Evolutionary conservation across 495 filamentous ascomycete species (phyloP).

Genomic region (Penicillium longicatenatum): DNA sequence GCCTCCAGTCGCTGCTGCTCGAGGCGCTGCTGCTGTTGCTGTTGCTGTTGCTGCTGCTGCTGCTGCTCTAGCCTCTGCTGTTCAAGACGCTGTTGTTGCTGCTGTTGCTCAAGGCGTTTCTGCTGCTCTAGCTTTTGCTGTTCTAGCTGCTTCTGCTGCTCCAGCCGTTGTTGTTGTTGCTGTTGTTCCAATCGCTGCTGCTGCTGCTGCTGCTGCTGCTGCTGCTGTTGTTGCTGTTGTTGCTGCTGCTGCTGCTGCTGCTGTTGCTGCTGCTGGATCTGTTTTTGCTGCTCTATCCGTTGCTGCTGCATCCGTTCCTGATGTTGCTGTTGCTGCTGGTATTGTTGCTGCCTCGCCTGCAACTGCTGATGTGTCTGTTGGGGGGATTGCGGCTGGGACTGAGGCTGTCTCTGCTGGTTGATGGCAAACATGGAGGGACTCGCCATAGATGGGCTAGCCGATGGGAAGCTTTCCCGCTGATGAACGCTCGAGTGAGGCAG

Average conservation of each 20-base stretch:
- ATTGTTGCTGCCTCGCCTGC: conserved; percentile 30
- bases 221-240: conserved; percentile 28
- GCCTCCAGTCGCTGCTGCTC: conserved; percentile 14
- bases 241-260: conserved; percentile 31
- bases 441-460: conserved; percentile 31
- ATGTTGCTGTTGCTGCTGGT: conserved; percentile 31
- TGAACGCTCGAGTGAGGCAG: conserved; percentile 33
- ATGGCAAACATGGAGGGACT: conserved; percentile 32
- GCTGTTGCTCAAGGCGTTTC: conserved; percentile 19
- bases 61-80: conserved; percentile 17
- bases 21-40: conserved; percentile 20
- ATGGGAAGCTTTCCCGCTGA: conserved; percentile 33
- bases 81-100: conserved; percentile 15
- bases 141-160: conserved; percentile 20
- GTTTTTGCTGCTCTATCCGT: conserved; percentile 24
- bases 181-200: conserved; percentile 25
- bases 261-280: conserved; percentile 31
- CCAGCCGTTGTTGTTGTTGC: conserved; percentile 20
- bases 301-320: conserved; percentile 25
- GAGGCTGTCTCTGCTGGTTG: conserved; percentile 32
- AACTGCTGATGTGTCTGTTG: conserved; percentile 34
- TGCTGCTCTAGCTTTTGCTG: conserved; percentile 21
- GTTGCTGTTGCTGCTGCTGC: conserved; percentile 14
- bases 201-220: conserved; percentile 23
- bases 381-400: conserved; percentile 36